Conservation (phyloP, 768 basidiomycete genomes). For the Phylloporus sp. region DNA sequence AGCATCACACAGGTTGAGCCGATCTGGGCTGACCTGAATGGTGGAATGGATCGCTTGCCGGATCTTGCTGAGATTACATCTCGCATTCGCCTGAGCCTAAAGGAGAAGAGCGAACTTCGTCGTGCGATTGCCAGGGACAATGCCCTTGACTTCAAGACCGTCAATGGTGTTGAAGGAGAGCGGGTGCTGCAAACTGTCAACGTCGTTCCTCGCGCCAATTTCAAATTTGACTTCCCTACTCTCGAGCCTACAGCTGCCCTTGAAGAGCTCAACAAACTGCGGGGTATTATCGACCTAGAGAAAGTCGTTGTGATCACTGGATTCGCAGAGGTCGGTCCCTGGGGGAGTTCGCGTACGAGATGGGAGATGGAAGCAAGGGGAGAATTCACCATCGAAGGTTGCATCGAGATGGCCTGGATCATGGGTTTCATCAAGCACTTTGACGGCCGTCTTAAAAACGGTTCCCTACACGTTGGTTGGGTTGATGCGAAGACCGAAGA, state of each 20-base stretch:
- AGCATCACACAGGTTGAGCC: constrained; percentile 99
- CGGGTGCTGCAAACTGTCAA: constrained; percentile 88
- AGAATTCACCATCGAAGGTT: constrained; percentile 96
- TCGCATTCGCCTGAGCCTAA: constrained; percentile 77
- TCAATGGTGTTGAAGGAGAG: constrained; percentile 89
- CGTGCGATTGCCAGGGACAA: constrained; percentile 93
- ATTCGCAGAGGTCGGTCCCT: constrained; percentile 96
- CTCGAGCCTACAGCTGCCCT: constrained; percentile 73
- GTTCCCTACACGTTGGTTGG: constrained; percentile 95
- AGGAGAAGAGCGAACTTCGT: constrained; percentile 87
- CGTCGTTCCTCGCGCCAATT: constrained; percentile 95
- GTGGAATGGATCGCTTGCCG: constrained; percentile 95
- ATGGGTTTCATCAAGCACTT: constrained; percentile 99
- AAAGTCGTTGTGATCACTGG: constrained; percentile 96
- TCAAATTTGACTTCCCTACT: constrained; percentile 90
- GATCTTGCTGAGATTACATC: constrained; percentile 90
- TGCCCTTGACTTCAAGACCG: constrained; percentile 89
- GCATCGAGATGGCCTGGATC: constrained; percentile 99
- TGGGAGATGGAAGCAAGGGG: constrained; percentile 99
- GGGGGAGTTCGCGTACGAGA: constrained; percentile 95
- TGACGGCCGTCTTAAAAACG: constrained; percentile 92
- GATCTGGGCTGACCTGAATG: constrained; percentile 98
- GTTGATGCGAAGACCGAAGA: constrained; percentile 91
- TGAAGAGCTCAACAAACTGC: constrained; percentile 71
- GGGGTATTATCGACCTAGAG: constrained; percentile 89